Percentiles rank a stretch among this genome's conserved stretches.
These are phyloP conservation scores for Periconia sp. DNA, from an alignment of 2,329 filamentous ascomycete species.

Conservation along the genomic window DNA sequence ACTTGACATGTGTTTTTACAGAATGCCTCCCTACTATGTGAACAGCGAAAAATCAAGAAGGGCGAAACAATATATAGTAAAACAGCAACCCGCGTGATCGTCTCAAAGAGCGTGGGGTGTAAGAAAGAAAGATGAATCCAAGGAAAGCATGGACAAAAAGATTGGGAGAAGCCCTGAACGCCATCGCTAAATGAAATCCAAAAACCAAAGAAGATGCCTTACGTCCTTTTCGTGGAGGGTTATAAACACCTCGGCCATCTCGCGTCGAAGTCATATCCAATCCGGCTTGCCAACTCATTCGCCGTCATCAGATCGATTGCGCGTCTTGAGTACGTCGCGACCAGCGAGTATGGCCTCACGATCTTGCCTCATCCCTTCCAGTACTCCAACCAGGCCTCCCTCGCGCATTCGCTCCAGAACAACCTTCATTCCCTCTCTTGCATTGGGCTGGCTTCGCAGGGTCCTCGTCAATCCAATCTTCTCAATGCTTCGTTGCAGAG, in stretches of 20 bases:
- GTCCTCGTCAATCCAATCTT: constrained; percentile 76
- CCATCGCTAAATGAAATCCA: constrained; percentile 32
- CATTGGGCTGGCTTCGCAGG: constrained; percentile 75
- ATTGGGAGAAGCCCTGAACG: constrained; percentile 24
- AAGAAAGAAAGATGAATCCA: constrained; percentile 3
- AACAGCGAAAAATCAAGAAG: background rate
- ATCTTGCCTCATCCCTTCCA: constrained; percentile 70
- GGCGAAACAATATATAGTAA: constrained; percentile 14
- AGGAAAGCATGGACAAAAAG: background rate
- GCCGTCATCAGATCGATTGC: constrained; percentile 15
- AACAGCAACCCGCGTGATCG: constrained; percentile 13
- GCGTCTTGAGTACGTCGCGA: constrained; percentile 14
- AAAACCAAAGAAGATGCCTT: constrained; percentile 5
- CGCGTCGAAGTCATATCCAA: background rate
- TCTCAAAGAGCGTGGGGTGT: constrained; percentile 8
- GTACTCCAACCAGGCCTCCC: constrained; percentile 68
- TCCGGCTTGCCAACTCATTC: constrained; percentile 12
- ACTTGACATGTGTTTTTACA: too few species aligned
- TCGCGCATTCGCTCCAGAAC: constrained; percentile 71
- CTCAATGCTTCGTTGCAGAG: constrained; percentile 80
- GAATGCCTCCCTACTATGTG: too few species aligned
- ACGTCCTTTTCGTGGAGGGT: background rate
- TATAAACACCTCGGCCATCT: background rate
- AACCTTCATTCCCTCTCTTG: constrained; percentile 79
- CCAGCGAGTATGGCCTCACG: constrained; percentile 46